Percentiles rank a stretch among this genome's conserved stretches.
Conservation (phyloP, 2,329 filamentous ascomycete genomes). For the Beauveria sp. region DNA sequence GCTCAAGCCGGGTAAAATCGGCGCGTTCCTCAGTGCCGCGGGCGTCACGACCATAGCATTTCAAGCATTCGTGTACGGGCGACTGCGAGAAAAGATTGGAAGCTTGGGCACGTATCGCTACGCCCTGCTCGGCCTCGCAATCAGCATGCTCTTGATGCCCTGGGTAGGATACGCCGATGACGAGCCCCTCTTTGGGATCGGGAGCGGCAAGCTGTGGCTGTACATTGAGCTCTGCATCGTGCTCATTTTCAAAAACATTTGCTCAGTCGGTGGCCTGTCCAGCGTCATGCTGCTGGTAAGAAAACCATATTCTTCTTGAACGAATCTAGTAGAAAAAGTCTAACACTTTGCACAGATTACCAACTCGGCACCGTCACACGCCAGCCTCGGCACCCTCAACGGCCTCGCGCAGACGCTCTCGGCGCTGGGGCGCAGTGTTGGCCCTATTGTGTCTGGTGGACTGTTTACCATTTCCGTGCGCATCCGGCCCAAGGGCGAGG, state of each 20-base stretch:
- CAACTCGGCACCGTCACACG: constrained; percentile 81
- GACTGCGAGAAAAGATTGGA: constrained; percentile 68
- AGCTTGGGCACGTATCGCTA: constrained; percentile 79
- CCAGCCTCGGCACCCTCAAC: constrained; percentile 82
- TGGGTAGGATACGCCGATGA: constrained; percentile 74
- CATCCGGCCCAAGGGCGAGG: constrained; percentile 73
- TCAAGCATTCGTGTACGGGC: constrained; percentile 78
- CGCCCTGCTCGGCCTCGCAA: constrained; percentile 69
- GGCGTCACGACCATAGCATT: constrained; percentile 82
- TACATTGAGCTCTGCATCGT: constrained; percentile 75
- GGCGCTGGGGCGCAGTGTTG: constrained; percentile 78
- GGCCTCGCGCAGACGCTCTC: constrained; percentile 91
- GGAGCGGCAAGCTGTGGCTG: constrained; percentile 59
- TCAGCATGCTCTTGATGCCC: constrained; percentile 82
- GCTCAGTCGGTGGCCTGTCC: constrained; percentile 80
- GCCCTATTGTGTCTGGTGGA: constrained; percentile 79
- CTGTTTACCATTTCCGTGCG: constrained; percentile 73
- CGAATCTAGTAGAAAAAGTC: background rate
- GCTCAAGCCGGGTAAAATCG: constrained; percentile 72
- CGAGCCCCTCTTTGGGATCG: constrained; percentile 46
- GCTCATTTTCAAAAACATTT: constrained; percentile 81
- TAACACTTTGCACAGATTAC: constrained; percentile 58
- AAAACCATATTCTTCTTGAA: background rate
- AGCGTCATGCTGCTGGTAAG: constrained; percentile 79
- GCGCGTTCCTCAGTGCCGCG: constrained; percentile 75